Evolutionary conservation across 768 basidiomycete genomes (phyloP).

Genomic region (Collybia sp.): DNA sequence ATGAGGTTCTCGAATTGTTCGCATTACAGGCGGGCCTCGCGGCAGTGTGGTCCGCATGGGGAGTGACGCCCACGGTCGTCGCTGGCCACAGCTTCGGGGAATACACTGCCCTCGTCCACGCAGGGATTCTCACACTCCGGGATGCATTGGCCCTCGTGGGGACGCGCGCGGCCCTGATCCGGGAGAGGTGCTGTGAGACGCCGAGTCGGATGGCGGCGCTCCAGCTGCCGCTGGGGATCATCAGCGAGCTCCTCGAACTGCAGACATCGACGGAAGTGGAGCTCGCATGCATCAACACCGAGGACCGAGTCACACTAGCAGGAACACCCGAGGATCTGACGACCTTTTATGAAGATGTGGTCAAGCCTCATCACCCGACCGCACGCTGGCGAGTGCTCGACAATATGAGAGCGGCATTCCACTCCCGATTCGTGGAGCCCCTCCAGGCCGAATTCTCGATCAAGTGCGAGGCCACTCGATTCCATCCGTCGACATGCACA

Average conservation of each 20-base stretch:
- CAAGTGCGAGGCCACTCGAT: background rate
- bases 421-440: conserved; percentile 3
- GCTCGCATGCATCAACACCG: conserved; percentile 3
- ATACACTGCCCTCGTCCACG: conserved; percentile 1
- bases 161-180: conserved; percentile 2
- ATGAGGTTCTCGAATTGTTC: conserved; percentile 2
- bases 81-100: conserved; percentile 5
- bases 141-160: conserved; percentile 2
- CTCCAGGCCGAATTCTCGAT: background rate
- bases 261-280: conserved; percentile 1
- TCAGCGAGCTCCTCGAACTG: background rate
- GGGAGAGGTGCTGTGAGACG: background rate
- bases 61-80: background rate
- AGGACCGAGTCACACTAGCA: conserved; percentile 1
- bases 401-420: conserved; percentile 3
- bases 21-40: conserved; percentile 3
- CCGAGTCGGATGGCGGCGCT: conserved; percentile 4
- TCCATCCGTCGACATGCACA: background rate
- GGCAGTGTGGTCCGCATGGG: conserved; percentile 3
- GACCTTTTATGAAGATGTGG: background rate
- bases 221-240: background rate
- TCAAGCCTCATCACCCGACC: conserved; percentile 1
- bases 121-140: conserved; percentile 1
- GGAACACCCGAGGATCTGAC: conserved; percentile 2
- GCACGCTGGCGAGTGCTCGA: conserved; percentile 2